These are phyloP conservation scores for Botrytis paeoniae DNA, from an alignment of 2,329 filamentous ascomycete genomes.

Conservation along the genomic window DNA sequence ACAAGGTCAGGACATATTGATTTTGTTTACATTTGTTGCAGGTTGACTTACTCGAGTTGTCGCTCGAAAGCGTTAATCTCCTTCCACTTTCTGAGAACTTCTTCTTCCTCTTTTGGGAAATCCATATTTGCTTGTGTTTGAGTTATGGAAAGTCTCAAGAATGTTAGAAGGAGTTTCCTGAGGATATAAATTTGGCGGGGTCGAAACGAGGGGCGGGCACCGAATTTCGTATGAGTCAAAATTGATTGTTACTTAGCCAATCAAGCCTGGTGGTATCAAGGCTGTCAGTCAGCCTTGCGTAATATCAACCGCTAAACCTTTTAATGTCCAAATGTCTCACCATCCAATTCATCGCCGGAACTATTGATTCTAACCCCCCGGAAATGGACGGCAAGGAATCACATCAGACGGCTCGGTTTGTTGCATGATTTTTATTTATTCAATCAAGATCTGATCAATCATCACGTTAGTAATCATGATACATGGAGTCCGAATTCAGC, in stretches of 20 bases:
- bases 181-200: slow-evolving; percentile 11
- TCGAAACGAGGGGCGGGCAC: neutral
- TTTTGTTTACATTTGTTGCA: neutral
- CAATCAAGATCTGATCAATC: neutral
- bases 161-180: neutral
- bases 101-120: slow-evolving; percentile 15
- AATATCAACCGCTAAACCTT: neutral
- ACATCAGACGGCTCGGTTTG: neutral
- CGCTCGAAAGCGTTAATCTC: slow-evolving; percentile 17
- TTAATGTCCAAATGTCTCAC: neutral
- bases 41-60: slow-evolving; percentile 14
- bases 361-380: neutral
- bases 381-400: neutral
- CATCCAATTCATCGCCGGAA: neutral
- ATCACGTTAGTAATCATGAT: neutral
- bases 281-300: slow-evolving; percentile 3
- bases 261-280: neutral
- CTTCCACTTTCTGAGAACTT: slow-evolving; percentile 12
- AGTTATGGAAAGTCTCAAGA: neutral
- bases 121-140: slow-evolving; percentile 12
- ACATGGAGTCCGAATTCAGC: neutral
- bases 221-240: slow-evolving; percentile 12
- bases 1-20: neutral
- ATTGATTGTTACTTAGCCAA: neutral
- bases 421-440: neutral